A percentile compares a stretch with the other conserved stretches of the same genome.
Conservation (phyloP, 1,284 basidiomycete species). For the Ceratobasidium sp. region DNA sequence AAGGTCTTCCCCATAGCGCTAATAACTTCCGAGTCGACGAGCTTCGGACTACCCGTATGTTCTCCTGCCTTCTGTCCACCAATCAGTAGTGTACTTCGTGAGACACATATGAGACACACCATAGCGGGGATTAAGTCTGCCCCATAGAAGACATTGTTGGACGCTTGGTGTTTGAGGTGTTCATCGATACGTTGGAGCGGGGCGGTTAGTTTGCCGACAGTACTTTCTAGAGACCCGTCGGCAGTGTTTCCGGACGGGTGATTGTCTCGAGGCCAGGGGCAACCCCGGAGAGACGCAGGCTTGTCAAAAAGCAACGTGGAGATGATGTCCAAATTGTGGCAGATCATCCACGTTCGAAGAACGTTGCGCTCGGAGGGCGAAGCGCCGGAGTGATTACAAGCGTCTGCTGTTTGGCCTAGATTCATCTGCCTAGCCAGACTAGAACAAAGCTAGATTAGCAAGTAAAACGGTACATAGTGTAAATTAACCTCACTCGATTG, state of each 20-base stretch:
- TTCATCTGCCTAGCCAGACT: slow-evolving; percentile 22
- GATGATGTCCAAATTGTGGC: slow-evolving; percentile 29
- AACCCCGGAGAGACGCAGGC: neutral
- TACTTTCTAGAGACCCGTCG: slow-evolving; percentile 17
- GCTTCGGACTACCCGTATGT: neutral
- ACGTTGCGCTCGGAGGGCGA: slow-evolving; percentile 4
- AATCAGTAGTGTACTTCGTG: neutral
- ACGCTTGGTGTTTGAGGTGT: slow-evolving; percentile 15
- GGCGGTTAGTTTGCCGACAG: slow-evolving; percentile 3
- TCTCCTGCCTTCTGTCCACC: slow-evolving; percentile 9
- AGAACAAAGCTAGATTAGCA: neutral
- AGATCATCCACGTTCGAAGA: slow-evolving; percentile 36
- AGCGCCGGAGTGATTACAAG: neutral
- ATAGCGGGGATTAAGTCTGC: neutral
- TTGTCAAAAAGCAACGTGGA: slow-evolving; percentile 20
- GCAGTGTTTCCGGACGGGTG: neutral
- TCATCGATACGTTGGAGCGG: slow-evolving; percentile 17
- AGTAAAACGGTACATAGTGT: no score
- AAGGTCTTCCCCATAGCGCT: neutral
- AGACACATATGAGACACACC: neutral
- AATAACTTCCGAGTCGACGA: neutral
- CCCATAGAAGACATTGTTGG: neutral
- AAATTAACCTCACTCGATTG: slow-evolving; percentile 16
- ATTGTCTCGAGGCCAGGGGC: neutral
- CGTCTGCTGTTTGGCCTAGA: neutral